phyloP scores from a whole-genome alignment of 2,329 filamentous ascomycete species.

The Penicillium psychrosexuale region DNA sequence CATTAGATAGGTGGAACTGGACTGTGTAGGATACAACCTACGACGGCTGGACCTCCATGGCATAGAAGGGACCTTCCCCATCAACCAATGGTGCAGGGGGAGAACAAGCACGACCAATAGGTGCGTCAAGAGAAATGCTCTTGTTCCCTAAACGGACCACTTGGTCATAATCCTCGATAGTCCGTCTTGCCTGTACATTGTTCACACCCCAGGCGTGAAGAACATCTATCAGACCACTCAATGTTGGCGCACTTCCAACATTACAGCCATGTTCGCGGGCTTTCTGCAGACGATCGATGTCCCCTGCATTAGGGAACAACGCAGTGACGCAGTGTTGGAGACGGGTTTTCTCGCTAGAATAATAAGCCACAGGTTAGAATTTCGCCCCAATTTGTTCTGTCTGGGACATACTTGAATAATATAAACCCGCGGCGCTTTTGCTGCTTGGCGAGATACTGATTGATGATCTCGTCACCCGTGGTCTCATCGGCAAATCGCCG shows the following conservation, averaged over 20 bases:
- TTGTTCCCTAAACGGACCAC: slow-evolving; percentile 11
- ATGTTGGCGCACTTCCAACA: slow-evolving; percentile 20
- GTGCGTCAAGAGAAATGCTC: slow-evolving; percentile 13
- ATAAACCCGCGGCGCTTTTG: slow-evolving; percentile 27
- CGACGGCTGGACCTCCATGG: slow-evolving; percentile 31
- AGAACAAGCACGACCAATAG: slow-evolving; percentile 12
- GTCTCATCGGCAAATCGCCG: slow-evolving; percentile 26
- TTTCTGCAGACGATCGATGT: slow-evolving; percentile 27
- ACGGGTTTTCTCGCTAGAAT: slow-evolving; percentile 22
- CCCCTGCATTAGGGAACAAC: slow-evolving; percentile 25
- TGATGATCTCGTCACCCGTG: slow-evolving; percentile 28
- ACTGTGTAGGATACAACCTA: slow-evolving; percentile 5
- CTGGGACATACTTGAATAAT: slow-evolving; percentile 20
- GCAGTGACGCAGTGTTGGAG: slow-evolving; percentile 21
- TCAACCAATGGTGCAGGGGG: slow-evolving; percentile 22
- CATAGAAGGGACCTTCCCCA: slow-evolving; percentile 26
- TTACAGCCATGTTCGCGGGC: slow-evolving; percentile 27
- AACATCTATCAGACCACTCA: slow-evolving; percentile 16
- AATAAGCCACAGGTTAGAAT: neutral
- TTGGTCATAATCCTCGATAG: slow-evolving; percentile 23
- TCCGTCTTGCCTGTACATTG: slow-evolving; percentile 14
- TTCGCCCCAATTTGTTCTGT: neutral
- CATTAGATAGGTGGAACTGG: neutral
- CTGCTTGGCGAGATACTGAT: slow-evolving; percentile 29
- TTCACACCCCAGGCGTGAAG: slow-evolving; percentile 24